Conservation (phyloP, 768 basidiomycete species). For the Rhodosporidiobolus odoratus region DNA sequence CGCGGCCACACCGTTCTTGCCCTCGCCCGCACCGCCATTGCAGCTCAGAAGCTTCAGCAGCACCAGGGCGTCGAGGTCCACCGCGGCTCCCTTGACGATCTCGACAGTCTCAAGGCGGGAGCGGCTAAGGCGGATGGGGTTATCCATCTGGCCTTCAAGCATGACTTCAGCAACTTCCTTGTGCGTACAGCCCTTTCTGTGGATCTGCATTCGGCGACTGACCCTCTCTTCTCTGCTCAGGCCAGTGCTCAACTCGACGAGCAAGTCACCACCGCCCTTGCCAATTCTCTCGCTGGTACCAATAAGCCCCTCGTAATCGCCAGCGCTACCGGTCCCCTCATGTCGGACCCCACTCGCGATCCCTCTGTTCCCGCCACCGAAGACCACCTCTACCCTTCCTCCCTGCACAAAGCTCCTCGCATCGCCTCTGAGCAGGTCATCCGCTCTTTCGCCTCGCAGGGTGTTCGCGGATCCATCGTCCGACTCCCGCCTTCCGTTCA, state of each 20-base stretch:
- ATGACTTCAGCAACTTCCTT: not conserved
- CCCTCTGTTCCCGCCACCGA: not conserved
- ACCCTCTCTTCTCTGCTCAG: not conserved
- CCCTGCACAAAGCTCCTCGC: not conserved
- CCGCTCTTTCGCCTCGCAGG: not conserved
- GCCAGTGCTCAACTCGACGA: constrained; percentile 3
- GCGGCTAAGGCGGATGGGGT: constrained; percentile 23
- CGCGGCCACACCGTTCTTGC: constrained; percentile 9
- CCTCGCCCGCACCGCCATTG: constrained; percentile 24
- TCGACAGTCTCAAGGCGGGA: constrained; percentile 18
- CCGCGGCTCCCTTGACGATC: constrained; percentile 38
- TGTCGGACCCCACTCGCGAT: not conserved
- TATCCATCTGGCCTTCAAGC: constrained; percentile 23
- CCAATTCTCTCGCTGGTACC: not conserved
- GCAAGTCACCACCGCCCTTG: not conserved
- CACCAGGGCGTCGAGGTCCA: constrained; percentile 9
- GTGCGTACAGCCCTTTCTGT: not conserved
- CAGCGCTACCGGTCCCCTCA: constrained; percentile 21
- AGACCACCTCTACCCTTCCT: not conserved
- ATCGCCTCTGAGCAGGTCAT: not conserved
- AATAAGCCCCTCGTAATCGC: constrained; percentile 12
- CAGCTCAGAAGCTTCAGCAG: constrained; percentile 20
- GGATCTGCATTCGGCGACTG: not conserved
- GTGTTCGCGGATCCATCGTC: constrained; percentile 1
- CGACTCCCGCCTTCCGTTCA: constrained; percentile 17